A percentile compares a stretch with the other conserved stretches of the same genome.
These are phyloP conservation scores for Kodamaea fungicola DNA, from an alignment of 1,139 yeast genomes.

Conservation along the genomic window DNA sequence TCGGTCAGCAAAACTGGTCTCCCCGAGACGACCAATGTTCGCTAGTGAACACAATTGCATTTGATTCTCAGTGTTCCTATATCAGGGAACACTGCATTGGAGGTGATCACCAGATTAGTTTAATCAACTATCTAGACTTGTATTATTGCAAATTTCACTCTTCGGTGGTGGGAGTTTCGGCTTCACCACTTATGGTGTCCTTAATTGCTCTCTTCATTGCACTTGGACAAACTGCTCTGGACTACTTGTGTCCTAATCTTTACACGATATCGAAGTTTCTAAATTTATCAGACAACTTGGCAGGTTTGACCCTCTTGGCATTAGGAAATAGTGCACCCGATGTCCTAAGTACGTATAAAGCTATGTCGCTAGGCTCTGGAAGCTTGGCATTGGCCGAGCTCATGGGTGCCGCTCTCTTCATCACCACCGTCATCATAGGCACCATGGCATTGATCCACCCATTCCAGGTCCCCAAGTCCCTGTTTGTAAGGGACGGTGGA, in stretches of 20 bases:
- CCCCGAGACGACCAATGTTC: slow-evolving; percentile 6
- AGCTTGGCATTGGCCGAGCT: slow-evolving; percentile 85
- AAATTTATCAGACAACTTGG: slow-evolving; percentile 69
- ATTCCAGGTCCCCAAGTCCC: slow-evolving; percentile 49
- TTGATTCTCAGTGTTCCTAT: slow-evolving; percentile 42
- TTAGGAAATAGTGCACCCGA: slow-evolving; percentile 94
- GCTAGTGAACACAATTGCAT: slow-evolving; percentile 18
- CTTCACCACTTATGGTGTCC: slow-evolving; percentile 17
- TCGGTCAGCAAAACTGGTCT: neutral
- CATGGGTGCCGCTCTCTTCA: slow-evolving; percentile 79
- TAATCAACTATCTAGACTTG: slow-evolving; percentile 14
- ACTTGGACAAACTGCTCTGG: slow-evolving; percentile 73
- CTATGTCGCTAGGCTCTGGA: slow-evolving; percentile 64
- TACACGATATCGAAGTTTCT: slow-evolving; percentile 57
- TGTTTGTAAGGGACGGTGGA: slow-evolving; percentile 53
- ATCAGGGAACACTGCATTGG: slow-evolving; percentile 38
- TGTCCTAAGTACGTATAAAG: slow-evolving; percentile 77
- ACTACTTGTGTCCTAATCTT: slow-evolving; percentile 72
- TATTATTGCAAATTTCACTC: slow-evolving; percentile 16
- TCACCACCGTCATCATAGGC: slow-evolving; percentile 74
- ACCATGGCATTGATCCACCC: slow-evolving; percentile 68
- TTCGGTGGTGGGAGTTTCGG: slow-evolving; percentile 4
- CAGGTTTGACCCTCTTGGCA: slow-evolving; percentile 86
- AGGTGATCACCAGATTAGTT: slow-evolving; percentile 20
- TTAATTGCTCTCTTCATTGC: slow-evolving; percentile 50